These are phyloP conservation scores for Bruguiera hainesii DNA, from an alignment of 441 rosid genomes.

Conservation along the genomic window DNA sequence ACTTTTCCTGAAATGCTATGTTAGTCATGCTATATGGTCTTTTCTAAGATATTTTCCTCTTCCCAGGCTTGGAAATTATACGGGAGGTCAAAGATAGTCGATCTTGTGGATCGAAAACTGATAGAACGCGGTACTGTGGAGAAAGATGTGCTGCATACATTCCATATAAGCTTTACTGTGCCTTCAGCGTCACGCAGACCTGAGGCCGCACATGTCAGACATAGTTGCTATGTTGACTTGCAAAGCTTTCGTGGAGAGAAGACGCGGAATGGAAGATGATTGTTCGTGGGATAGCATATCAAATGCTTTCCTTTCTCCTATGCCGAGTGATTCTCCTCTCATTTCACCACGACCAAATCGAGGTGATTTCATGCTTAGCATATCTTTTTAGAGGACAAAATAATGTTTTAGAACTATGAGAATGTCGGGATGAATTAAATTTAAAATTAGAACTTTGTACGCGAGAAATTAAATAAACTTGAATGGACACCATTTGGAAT, in stretches of 20 bases:
- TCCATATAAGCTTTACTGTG: slow-evolving; percentile 51
- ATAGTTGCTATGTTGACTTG: slow-evolving; percentile 59
- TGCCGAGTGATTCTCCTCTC: neutral
- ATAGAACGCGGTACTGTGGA: slow-evolving; percentile 31
- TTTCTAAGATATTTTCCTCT: neutral
- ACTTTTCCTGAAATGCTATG: no score
- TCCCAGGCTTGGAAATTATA: slow-evolving; percentile 61
- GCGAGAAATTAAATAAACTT: no score
- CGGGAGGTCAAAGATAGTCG: slow-evolving; percentile 33
- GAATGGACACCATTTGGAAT: no score
- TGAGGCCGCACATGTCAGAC: slow-evolving; percentile 60
- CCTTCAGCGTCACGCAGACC: slow-evolving; percentile 49
- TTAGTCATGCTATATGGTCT: neutral
- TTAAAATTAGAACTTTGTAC: no score
- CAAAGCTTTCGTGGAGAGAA: slow-evolving; percentile 36
- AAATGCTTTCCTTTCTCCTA: slow-evolving; percentile 41
- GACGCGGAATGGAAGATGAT: slow-evolving; percentile 20
- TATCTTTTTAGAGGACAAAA: no score
- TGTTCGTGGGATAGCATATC: slow-evolving; percentile 48
- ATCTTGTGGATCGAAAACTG: slow-evolving; percentile 49
- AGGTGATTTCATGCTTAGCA: neutral
- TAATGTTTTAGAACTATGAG: no score
- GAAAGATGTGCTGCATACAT: slow-evolving; percentile 39
- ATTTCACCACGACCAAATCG: neutral
- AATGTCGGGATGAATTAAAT: no score